Conservation (phyloP, 2,329 filamentous ascomycete genomes). For the Microsporum ferrugineum region DNA sequence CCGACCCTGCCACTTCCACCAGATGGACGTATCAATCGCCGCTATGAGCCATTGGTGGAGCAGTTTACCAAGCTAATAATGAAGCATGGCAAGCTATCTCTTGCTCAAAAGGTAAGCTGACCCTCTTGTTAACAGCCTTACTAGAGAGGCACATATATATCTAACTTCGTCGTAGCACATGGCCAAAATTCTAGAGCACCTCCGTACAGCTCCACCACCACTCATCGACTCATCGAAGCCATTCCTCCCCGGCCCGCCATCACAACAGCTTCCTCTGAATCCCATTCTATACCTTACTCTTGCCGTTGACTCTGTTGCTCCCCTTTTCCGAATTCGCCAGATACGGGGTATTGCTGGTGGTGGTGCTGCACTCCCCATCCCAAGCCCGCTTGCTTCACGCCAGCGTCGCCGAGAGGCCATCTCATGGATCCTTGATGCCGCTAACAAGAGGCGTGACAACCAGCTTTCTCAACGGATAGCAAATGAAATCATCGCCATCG, state of each 20-base stretch:
- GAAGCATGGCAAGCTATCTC: constrained; percentile 77
- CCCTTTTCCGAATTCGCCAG: constrained; percentile 66
- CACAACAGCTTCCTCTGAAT: constrained; percentile 71
- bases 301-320: constrained; percentile 85
- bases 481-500: constrained; percentile 74
- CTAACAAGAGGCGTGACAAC: constrained; percentile 62
- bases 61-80: constrained; percentile 88
- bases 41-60: constrained; percentile 73
- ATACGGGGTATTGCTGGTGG: constrained; percentile 73
- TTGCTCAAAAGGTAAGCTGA: constrained; percentile 65
- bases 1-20: constrained; percentile 56
- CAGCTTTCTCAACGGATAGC: constrained; percentile 69
- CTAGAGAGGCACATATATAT: background rate
- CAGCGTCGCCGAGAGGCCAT: constrained; percentile 71
- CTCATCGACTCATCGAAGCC: constrained; percentile 55
- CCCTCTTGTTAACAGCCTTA: constrained; percentile 7
- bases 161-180: constrained; percentile 55
- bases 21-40: constrained; percentile 56
- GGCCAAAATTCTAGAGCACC: constrained; percentile 65
- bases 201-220: constrained; percentile 75
- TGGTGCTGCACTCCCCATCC: constrained; percentile 71
- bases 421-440: constrained; percentile 78
- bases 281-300: constrained; percentile 80
- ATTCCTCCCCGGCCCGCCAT: constrained; percentile 57
- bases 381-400: constrained; percentile 60